These are phyloP conservation scores for Vigna hirtella DNA, from an alignment of 306 rosid species.

Conservation along the genomic window DNA sequence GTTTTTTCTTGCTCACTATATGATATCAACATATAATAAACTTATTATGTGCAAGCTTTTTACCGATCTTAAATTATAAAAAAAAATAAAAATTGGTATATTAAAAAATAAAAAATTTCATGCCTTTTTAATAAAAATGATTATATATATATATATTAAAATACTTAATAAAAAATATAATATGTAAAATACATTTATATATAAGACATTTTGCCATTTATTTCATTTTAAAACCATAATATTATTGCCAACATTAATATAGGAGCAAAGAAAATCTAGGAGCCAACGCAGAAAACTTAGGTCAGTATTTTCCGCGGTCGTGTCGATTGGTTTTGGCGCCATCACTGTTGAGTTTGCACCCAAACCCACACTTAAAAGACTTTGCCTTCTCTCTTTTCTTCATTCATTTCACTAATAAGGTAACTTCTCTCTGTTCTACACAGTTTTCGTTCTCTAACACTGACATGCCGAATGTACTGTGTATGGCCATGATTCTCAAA, in stretches of 20 bases:
- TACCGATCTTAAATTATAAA: too few relatives aligned
- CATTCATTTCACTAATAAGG: not conserved
- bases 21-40: too few relatives aligned
- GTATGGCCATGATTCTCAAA: not conserved
- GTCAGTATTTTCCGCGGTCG: not conserved
- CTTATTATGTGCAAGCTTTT: too few relatives aligned
- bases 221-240: too few relatives aligned
- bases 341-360: not conserved
- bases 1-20: too few relatives aligned
- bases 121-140: too few relatives aligned
- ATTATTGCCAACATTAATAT: too few relatives aligned
- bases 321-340: slow-evolving; percentile 15
- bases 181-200: too few relatives aligned
- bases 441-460: not conserved
- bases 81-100: too few relatives aligned
- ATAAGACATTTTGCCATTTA: not conserved
- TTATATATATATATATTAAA: too few relatives aligned
- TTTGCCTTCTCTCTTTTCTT: not conserved
- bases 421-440: not conserved
- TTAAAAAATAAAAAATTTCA: too few relatives aligned
- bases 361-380: not conserved
- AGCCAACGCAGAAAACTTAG: not conserved
- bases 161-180: too few relatives aligned
- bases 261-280: not conserved
- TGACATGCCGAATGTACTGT: not conserved